Base-by-base conservation (phyloP, 371 early-diverging fungal species). In the Fennellomyces sp. region DNA sequence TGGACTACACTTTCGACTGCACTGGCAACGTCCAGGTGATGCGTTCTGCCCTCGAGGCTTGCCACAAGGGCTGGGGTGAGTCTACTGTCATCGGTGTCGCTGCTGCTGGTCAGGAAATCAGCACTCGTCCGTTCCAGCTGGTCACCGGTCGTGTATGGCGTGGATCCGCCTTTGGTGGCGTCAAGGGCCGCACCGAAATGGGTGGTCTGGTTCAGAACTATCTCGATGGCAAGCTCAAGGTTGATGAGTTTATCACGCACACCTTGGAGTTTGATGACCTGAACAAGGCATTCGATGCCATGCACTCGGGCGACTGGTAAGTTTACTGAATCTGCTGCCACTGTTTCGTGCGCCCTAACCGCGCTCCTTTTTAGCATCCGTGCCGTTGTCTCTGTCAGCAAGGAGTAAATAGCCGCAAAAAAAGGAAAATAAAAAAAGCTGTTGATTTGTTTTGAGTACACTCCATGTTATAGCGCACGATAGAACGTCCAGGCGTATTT, bases 1-100 rank as follows among this genome's bases (percentile, higher is more conserved):
- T 95, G 35, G 98, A 97, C 62, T 95, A 95, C 66, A 92, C 97
- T 29, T 97, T 97, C 69, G 98, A 97, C 70, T 95, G 96, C 76
- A 91, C 94, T 52, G 90, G 97, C 54, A 94, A 94, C 58, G 88
- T 89, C 28, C 73, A 91, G 39, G 90, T 96, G 26, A 97, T 97
- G 98, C 88, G 97, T 29, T 83, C 96, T 30, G 98, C 97, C 35
- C 79, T 97, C 35, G 98, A 97, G 79, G 82, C 88, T 36, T 88
- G 88, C 66, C 96, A 96, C 83, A 96, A 94, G 81, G 97, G 96
- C 42, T 94, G 95, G 94, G 93, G 93, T 58, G 86, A 91, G 49
- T 88, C 89, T 38, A 79, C 91, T 36, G 85, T 97, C 51, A 94
- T 97, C 62, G 94, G 97, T 56, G 97, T 97, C 29, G 97, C 97